Percentiles rank a stretch among this genome's conserved stretches.
Evolutionary conservation across 2,329 filamentous ascomycete genomes (phyloP).

Genomic region (Ceratocystis cacaofunesta): DNA sequence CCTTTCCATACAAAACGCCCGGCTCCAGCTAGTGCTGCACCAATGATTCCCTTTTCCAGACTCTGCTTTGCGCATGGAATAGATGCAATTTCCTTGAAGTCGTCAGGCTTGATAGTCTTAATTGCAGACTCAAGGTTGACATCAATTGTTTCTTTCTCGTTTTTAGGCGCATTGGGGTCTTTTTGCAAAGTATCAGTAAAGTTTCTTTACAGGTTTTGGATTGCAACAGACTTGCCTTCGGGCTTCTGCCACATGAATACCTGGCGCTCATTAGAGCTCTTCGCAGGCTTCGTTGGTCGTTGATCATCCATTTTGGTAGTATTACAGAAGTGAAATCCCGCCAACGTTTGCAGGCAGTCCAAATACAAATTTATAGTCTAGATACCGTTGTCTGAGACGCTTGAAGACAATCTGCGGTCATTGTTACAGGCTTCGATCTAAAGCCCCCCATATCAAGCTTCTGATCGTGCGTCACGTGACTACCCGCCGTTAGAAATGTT

Average conservation of each 20-base stretch:
- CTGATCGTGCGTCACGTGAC: background rate
- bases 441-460: background rate
- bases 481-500: background rate
- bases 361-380: background rate
- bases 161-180: constrained; percentile 7
- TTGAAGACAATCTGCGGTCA: too few relatives aligned
- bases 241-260: constrained; percentile 13
- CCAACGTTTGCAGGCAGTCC: background rate
- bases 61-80: constrained; percentile 74
- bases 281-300: background rate
- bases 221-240: constrained; percentile 1
- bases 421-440: too few relatives aligned
- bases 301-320: constrained; percentile 9
- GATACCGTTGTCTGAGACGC: background rate
- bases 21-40: constrained; percentile 61
- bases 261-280: constrained; percentile 8
- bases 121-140: constrained; percentile 42
- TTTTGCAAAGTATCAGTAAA: background rate
- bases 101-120: constrained; percentile 49
- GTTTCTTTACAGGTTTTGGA: background rate
- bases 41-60: constrained; percentile 66
- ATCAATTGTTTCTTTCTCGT: constrained; percentile 2
- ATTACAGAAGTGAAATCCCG: background rate
- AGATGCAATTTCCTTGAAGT: constrained; percentile 59
- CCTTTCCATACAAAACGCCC: constrained; percentile 61